A percentile compares a stretch with the other conserved stretches of the same genome.
phyloP scores from a whole-genome alignment of 768 basidiomycete species.

The Asterophora lycoperdoides region DNA sequence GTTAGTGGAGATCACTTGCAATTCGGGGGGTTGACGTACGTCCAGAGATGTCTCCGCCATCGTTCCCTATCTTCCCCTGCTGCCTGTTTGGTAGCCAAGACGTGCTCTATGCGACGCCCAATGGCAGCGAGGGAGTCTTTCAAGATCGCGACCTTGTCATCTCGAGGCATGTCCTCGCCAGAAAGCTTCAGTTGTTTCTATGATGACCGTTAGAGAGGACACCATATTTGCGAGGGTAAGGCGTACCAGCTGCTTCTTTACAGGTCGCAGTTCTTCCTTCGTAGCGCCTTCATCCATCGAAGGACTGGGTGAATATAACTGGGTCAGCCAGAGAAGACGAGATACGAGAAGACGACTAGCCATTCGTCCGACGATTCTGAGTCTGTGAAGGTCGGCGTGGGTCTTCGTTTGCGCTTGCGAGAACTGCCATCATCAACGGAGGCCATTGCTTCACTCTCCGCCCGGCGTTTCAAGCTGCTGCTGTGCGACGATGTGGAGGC shows the following conservation, averaged over 20 bases:
- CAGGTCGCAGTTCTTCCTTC: conserved; percentile 93
- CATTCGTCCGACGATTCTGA: conserved; percentile 91
- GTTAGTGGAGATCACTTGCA: conserved; percentile 2
- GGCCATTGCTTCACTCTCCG: conserved; percentile 81
- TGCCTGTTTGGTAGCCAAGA: conserved; percentile 70
- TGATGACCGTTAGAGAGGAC: conserved; percentile 6
- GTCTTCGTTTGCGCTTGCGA: conserved; percentile 82
- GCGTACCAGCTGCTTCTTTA: conserved; percentile 90
- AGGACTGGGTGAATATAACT: conserved; percentile 45
- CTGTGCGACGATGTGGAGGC: conserved; percentile 64
- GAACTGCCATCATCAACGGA: conserved; percentile 69
- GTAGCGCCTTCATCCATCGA: conserved; percentile 94
- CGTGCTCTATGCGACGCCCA: conserved; percentile 84
- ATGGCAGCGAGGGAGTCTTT: conserved; percentile 95
- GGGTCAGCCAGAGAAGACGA: conserved; percentile 3
- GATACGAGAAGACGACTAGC: conserved; percentile 40
- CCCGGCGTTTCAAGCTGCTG: conserved; percentile 65
- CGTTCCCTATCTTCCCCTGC: conserved; percentile 79
- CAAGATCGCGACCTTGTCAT: conserved; percentile 92
- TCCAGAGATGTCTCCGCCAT: conserved; percentile 96
- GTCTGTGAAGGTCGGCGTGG: conserved; percentile 96
- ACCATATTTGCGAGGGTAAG: not conserved
- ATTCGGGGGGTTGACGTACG: conserved; percentile 53
- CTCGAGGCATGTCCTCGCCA: conserved; percentile 89
- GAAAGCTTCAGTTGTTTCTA: conserved; percentile 95